Evolutionary conservation across 2,329 filamentous ascomycete genomes (phyloP).

Genomic region (Venturia oleaginea): DNA sequence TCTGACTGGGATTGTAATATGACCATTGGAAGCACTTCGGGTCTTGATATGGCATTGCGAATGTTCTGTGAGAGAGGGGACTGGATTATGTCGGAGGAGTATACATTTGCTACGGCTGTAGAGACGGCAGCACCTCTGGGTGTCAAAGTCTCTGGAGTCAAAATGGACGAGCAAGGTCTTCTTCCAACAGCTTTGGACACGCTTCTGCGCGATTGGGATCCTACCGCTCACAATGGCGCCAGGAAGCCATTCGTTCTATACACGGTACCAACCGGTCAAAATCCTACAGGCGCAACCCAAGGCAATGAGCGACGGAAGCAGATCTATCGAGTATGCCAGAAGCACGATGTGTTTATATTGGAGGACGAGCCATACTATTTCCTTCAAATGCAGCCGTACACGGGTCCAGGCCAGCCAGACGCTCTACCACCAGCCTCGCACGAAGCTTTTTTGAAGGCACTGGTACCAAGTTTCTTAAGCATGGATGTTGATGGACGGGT

Average conservation of each 20-base stretch:
- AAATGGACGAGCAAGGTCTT: constrained; percentile 59
- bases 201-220: constrained; percentile 58
- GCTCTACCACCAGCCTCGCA: constrained; percentile 51
- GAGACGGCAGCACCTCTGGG: constrained; percentile 58
- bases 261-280: constrained; percentile 74
- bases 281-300: constrained; percentile 83
- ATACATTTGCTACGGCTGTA: constrained; percentile 73
- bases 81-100: constrained; percentile 77
- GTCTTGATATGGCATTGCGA: constrained; percentile 73
- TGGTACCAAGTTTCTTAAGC: constrained; percentile 68
- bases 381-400: constrained; percentile 56
- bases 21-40: constrained; percentile 77
- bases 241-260: constrained; percentile 61
- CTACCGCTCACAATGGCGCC: constrained; percentile 38
- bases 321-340: constrained; percentile 69
- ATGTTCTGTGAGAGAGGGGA: constrained; percentile 73
- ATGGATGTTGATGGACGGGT: constrained; percentile 83
- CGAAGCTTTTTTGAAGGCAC: constrained; percentile 61
- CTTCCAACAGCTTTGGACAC: constrained; percentile 53
- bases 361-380: constrained; percentile 97
- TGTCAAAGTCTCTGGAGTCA: constrained; percentile 49
- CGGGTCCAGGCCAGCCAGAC: constrained; percentile 35
- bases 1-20: constrained; percentile 81
- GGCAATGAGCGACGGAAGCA: constrained; percentile 55
- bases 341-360: constrained; percentile 77